A percentile compares a stretch with the other conserved stretches of the same genome.
These are phyloP conservation scores for Golubevia sp. DNA, from an alignment of 1,284 basidiomycete genomes.

Conservation along the genomic window DNA sequence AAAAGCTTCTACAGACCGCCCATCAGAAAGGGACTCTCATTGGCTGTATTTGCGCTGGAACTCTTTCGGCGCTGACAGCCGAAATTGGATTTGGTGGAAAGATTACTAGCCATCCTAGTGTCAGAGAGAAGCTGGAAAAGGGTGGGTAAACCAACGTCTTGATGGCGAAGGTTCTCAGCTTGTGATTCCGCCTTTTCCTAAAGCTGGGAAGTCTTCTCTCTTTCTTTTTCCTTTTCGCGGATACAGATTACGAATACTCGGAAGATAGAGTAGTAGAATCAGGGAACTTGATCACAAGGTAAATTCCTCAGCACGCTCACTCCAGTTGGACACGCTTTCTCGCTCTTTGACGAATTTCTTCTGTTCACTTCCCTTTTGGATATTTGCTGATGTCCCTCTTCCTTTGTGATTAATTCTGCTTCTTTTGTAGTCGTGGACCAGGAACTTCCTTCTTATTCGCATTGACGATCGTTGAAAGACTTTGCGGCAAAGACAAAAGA, in stretches of 20 bases:
- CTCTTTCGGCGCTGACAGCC: conserved; percentile 72
- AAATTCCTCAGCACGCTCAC: not conserved
- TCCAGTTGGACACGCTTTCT: not conserved
- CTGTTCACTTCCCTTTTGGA: not conserved
- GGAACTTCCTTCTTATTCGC: conserved; percentile 80
- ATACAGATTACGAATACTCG: conserved; percentile 73
- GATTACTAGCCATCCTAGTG: conserved; percentile 79
- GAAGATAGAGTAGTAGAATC: conserved; percentile 79
- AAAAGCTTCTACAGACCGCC: not conserved
- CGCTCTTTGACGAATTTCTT: not conserved
- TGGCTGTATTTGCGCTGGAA: conserved; percentile 76
- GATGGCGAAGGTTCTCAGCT: not conserved
- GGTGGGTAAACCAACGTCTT: conserved; percentile 62
- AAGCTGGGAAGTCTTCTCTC: not conserved
- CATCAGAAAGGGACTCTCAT: conserved; percentile 66
- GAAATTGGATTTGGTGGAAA: conserved; percentile 66
- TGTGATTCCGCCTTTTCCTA: not conserved
- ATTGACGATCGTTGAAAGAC: conserved; percentile 72
- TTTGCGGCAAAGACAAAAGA: conserved; percentile 72
- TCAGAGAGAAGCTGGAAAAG: conserved; percentile 70
- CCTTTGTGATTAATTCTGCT: not conserved
- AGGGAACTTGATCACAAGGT: conserved; percentile 78
- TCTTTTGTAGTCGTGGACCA: conserved; percentile 71
- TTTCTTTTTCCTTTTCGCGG: not conserved
- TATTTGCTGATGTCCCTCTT: not conserved